A percentile compares a stretch with the other conserved stretches of the same genome.
phyloP scores from a whole-genome alignment of 2,329 filamentous ascomycete genomes.

The Fusarium sp. region DNA sequence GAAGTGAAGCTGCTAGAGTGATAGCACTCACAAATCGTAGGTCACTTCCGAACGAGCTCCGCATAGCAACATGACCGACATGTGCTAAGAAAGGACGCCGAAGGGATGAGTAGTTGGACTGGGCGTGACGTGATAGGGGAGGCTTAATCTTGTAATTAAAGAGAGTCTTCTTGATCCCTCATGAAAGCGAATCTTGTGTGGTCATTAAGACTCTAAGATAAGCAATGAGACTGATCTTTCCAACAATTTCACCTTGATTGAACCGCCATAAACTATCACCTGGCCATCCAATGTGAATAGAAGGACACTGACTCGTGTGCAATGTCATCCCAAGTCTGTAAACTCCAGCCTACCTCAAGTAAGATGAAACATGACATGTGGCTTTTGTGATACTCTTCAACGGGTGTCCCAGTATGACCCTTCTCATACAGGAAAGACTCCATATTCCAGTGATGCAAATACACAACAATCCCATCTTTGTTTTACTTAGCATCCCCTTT shows the following conservation, averaged over 20 bases:
- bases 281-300: background rate
- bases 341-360: background rate
- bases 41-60: slow-evolving; percentile 48
- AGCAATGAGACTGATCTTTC: slow-evolving; percentile 36
- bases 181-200: slow-evolving; percentile 22
- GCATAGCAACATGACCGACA: slow-evolving; percentile 40
- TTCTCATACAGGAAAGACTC: background rate
- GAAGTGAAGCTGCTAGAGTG: slow-evolving; percentile 50
- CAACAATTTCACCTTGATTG: background rate
- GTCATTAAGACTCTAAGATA: slow-evolving; percentile 24
- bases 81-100: background rate
- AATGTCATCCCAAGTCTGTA: background rate
- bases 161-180: slow-evolving; percentile 7
- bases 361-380: background rate
- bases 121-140: background rate
- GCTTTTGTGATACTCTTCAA: background rate
- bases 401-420: background rate
- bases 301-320: background rate
- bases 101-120: background rate
- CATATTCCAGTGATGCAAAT: background rate
- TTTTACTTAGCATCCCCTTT: slow-evolving; percentile 25
- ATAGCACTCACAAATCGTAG: slow-evolving; percentile 49
- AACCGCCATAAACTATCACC: background rate
- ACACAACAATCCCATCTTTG: background rate
- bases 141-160: slow-evolving; percentile 6